Evolutionary conservation across 768 basidiomycete species (phyloP).

Genomic region (Tulasnella sp.): DNA sequence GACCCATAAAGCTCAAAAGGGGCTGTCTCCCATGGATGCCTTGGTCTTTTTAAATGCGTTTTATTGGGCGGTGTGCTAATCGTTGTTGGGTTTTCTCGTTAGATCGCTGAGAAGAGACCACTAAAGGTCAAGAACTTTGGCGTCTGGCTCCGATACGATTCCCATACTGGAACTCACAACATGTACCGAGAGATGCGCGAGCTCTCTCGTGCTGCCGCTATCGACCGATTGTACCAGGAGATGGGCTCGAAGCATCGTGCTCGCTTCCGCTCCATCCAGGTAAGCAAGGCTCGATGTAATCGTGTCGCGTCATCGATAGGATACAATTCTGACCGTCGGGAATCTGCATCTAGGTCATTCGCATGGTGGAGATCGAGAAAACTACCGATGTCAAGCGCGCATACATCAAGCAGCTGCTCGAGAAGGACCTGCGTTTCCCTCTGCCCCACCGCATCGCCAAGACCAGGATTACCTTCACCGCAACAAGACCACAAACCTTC

Average conservation of each 20-base stretch:
- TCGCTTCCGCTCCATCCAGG: constrained; percentile 97
- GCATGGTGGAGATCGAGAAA: constrained; percentile 94
- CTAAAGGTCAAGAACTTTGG: constrained; percentile 99
- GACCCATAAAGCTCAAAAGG: not conserved
- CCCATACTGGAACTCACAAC: constrained; percentile 99
- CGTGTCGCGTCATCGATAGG: not conserved
- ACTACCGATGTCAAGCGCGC: constrained; percentile 85
- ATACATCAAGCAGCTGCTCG: constrained; percentile 94
- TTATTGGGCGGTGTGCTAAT: not conserved
- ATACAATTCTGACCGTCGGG: not conserved
- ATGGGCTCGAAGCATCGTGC: constrained; percentile 99
- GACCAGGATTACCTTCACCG: constrained; percentile 71
- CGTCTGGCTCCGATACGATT: constrained; percentile 99
- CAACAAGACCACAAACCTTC: constrained; percentile 70
- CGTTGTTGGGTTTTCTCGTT: constrained; percentile 27
- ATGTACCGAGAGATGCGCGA: constrained; percentile 98
- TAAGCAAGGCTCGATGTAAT: constrained; percentile 40
- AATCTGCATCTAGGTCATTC: constrained; percentile 67
- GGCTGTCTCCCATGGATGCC: constrained; percentile 25
- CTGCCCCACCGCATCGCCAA: constrained; percentile 84
- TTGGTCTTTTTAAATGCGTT: constrained; percentile 50
- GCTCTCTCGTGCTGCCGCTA: constrained; percentile 86
- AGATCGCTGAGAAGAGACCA: constrained; percentile 98
- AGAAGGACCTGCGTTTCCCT: constrained; percentile 91
- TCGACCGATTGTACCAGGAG: constrained; percentile 96